phyloP scores from a whole-genome alignment of 2,329 filamentous ascomycete genomes.

The Penicillium fuscoglaucum region DNA sequence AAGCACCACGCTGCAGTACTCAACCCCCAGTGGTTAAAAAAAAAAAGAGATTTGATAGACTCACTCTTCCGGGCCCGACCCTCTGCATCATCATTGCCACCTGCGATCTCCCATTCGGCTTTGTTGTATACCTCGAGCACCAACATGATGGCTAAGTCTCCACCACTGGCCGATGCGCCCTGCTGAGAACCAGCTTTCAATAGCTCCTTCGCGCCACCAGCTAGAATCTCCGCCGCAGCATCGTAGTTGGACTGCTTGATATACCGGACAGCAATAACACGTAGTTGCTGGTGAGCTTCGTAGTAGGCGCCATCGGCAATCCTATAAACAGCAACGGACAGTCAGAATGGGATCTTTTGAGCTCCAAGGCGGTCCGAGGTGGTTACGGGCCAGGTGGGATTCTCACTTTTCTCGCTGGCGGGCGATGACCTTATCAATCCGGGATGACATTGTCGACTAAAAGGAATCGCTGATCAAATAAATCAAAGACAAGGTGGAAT shows the following conservation, averaged over 20 bases:
- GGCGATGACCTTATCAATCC: constrained; percentile 69
- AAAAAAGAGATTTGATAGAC: constrained; percentile 9
- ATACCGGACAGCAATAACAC: constrained; percentile 91
- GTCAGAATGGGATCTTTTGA: constrained; percentile 15
- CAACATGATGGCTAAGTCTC: constrained; percentile 82
- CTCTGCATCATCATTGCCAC: constrained; percentile 55
- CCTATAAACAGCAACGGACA: constrained; percentile 46
- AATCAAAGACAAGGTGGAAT: background rate
- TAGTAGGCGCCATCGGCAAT: constrained; percentile 92
- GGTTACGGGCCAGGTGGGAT: background rate
- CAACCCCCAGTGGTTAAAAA: background rate
- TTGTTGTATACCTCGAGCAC: constrained; percentile 90
- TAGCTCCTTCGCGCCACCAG: constrained; percentile 78
- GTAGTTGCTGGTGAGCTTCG: constrained; percentile 97
- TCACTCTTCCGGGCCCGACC: constrained; percentile 63
- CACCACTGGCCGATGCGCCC: constrained; percentile 89
- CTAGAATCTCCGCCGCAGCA: constrained; percentile 83
- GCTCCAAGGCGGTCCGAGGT: background rate
- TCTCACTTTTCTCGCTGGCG: constrained; percentile 74
- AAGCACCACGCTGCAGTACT: background rate
- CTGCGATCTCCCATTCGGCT: constrained; percentile 68
- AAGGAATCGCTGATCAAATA: background rate
- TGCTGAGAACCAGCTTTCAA: constrained; percentile 64
- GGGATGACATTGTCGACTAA: constrained; percentile 39
- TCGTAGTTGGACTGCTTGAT: constrained; percentile 82